Evolutionary conservation across 2,329 filamentous ascomycete species (phyloP), one percentile per base, ranked within the genome.

Genomic region (Fusarium nodosum): DNA sequence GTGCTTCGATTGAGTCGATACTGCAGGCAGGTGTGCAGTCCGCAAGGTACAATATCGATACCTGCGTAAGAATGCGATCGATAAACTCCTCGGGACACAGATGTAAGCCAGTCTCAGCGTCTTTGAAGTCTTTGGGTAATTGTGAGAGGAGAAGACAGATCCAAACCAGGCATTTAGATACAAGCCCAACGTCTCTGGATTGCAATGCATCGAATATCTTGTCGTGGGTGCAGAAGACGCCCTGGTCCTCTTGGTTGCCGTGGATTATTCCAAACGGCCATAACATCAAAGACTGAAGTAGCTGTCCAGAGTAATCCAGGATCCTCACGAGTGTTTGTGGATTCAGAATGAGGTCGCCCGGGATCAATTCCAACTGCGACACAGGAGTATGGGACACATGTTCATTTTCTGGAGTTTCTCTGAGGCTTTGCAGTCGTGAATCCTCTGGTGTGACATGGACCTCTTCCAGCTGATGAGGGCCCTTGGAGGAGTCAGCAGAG

Each of bases 1-100:
- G 79, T 51, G 82, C 84, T 72, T 88, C 85, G 58, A 89, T 79
- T 5, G 83, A 84, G 51, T 87, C 82, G 0, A 87, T 68, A 2
- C 18, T 81, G 46, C 78, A 26, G 80, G 79, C 60, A 1, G 56
- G 53, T 18, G 38, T 36, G 5, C 60, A 46, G 7, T 45, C 31
- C 7, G 18, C n/a, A 4, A 46, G 36, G 7, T 68, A 59, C 7
- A 65, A 47, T 7, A 28, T 20, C 8, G 57, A 52, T 9, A 66
- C 56, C 16, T 45, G 34, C 10, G 22, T 18, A 8, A 70, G 36
- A 18, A 55, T 57, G 26, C 22, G 24, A 7, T 18, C 13, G 22
- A 62, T 65, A 10, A 60, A 15, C 8, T 50, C 45, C 7, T 50
- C n/a, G 22, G 34, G 71, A 80, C 61, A 72, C 82, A 67, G 61